A percentile compares a stretch with the other conserved stretches of the same genome.
Evolutionary conservation across 2,329 filamentous ascomycete genomes (phyloP).

Genomic region (Clonostachys rosea): DNA sequence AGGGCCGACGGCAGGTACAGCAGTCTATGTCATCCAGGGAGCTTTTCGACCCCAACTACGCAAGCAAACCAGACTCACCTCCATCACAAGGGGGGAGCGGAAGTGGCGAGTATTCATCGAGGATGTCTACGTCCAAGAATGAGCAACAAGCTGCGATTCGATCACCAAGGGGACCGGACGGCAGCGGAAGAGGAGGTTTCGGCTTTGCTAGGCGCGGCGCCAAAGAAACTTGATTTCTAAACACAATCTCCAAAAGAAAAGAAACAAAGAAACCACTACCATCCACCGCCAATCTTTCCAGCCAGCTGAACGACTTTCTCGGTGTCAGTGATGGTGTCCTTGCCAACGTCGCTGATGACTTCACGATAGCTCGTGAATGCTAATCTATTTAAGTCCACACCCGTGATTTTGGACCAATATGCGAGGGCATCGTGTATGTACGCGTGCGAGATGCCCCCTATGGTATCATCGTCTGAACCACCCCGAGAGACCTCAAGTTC

Average conservation of each 20-base stretch:
- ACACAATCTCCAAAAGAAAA: constrained; percentile 10
- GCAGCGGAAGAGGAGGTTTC: constrained; percentile 71
- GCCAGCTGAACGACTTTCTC: constrained; percentile 85
- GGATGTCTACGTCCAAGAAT: constrained; percentile 37
- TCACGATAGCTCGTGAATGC: constrained; percentile 84
- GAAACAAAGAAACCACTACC: constrained; percentile 47
- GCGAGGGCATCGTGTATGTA: constrained; percentile 64
- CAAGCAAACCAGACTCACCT: constrained; percentile 55
- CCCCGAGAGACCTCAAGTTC: constrained; percentile 20
- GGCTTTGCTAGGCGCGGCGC: constrained; percentile 65
- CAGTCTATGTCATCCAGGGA: constrained; percentile 40
- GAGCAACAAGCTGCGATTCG: constrained; percentile 67
- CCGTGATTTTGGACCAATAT: constrained; percentile 73
- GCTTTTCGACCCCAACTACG: constrained; percentile 74
- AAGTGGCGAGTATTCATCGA: constrained; percentile 31
- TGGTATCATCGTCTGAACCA: constrained; percentile 24
- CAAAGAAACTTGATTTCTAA: constrained; percentile 23
- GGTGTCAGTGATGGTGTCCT: constrained; percentile 60
- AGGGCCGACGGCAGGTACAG: constrained; percentile 17
- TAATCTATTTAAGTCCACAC: constrained; percentile 66
- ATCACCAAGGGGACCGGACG: constrained; percentile 73
- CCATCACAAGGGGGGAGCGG: constrained; percentile 30
- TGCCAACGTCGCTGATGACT: constrained; percentile 93
- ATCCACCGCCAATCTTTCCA: constrained; percentile 87
- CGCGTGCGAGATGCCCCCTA: constrained; percentile 62